Evolutionary conservation across 192 early-diverging fungal genomes (phyloP).

Genomic region (Diversispora eburnea): DNA sequence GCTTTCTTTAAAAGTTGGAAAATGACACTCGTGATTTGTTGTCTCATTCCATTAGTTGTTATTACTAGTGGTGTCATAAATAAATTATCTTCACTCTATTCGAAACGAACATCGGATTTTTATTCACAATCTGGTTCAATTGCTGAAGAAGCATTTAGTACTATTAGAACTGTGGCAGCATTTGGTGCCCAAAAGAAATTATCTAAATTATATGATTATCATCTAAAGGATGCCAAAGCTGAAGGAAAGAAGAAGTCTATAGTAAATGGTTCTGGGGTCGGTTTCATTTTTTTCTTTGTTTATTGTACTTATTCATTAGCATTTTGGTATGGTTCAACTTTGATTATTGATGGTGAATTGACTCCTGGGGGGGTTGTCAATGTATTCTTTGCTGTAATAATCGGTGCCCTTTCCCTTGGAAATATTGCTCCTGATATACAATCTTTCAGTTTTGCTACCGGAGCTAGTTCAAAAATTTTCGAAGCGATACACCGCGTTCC

Average conservation of each 20-base stretch:
- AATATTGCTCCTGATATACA: conserved; percentile 70
- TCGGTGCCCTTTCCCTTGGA: conserved; percentile 65
- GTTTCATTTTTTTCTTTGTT: conserved; percentile 49
- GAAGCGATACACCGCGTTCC: conserved; percentile 78
- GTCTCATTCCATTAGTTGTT: conserved; percentile 63
- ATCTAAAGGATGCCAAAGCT: conserved; percentile 40
- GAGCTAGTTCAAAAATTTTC: conserved; percentile 80
- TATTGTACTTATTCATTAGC: conserved; percentile 54
- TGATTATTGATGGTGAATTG: conserved; percentile 66
- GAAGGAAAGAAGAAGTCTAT: conserved; percentile 44
- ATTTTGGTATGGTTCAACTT: conserved; percentile 55
- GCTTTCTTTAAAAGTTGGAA: conserved; percentile 60
- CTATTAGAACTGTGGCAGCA: conserved; percentile 80
- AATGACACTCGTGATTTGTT: conserved; percentile 61
- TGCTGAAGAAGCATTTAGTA: conserved; percentile 79
- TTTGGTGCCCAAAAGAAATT: conserved; percentile 58
- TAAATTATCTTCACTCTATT: conserved; percentile 43
- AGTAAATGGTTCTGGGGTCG: conserved; percentile 40
- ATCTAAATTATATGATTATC: conserved; percentile 42
- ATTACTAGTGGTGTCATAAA: conserved; percentile 65
- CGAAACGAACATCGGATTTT: conserved; percentile 52
- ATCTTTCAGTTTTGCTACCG: conserved; percentile 68
- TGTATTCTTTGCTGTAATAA: conserved; percentile 70
- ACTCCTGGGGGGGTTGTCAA: conserved; percentile 56
- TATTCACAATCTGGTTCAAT: conserved; percentile 66